phyloP scores from a whole-genome alignment of 1,284 basidiomycete species.

The Grifola frondosa region DNA sequence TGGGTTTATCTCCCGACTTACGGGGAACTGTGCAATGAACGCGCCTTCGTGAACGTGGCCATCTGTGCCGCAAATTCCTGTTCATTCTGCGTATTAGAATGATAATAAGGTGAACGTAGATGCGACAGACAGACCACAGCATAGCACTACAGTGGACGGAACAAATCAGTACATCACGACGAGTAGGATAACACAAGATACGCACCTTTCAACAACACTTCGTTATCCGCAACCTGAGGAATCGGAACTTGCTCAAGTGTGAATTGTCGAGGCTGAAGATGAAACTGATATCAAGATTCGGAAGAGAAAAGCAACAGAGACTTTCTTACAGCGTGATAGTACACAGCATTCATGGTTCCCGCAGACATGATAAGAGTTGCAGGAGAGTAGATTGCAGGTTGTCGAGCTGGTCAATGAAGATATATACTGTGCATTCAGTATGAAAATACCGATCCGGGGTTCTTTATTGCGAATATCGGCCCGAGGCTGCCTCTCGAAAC shows the following conservation, averaged over 20 bases:
- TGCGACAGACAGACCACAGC: conserved; percentile 14
- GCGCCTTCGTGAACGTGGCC: conserved; percentile 61
- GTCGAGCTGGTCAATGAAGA: no score
- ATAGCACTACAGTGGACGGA: conserved; percentile 14
- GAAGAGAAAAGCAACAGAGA: not conserved
- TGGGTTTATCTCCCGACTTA: conserved; percentile 2
- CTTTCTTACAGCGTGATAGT: conserved; percentile 45
- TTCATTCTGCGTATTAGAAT: not conserved
- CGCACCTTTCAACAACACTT: conserved; percentile 70
- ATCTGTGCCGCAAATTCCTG: conserved; percentile 43
- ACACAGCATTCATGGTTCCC: conserved; percentile 52
- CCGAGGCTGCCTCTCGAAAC: no score
- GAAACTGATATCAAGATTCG: not conserved
- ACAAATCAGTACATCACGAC: not conserved
- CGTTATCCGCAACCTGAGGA: conserved; percentile 59
- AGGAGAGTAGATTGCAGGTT: no score
- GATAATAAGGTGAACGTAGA: not conserved
- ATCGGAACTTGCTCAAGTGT: conserved; percentile 62
- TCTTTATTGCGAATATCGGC: no score
- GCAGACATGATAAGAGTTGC: no score
- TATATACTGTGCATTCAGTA: no score
- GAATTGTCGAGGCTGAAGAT: conserved; percentile 57
- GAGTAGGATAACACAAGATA: not conserved
- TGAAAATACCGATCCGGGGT: no score
- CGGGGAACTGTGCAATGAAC: conserved; percentile 57